These are phyloP conservation scores for Aspergillus saccharolyticus DNA, from an alignment of 495 filamentous ascomycete species.

Conservation along the genomic window DNA sequence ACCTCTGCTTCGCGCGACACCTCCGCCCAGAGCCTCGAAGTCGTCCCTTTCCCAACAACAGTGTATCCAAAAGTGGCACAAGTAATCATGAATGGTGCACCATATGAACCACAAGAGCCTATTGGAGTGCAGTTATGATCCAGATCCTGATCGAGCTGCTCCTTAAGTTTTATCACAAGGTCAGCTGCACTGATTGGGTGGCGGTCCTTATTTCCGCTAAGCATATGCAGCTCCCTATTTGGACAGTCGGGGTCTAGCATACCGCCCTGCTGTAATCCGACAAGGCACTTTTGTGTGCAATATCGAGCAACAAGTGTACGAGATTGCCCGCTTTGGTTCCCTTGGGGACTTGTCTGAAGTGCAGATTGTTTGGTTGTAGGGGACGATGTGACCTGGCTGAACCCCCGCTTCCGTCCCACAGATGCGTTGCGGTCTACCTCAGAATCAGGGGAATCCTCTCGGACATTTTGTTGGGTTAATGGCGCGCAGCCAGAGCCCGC, in stretches of 20 bases:
- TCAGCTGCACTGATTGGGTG: conserved; percentile 11
- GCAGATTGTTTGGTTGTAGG: not conserved
- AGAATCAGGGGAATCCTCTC: conserved; percentile 1
- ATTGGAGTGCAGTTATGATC: conserved; percentile 23
- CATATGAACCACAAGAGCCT: conserved; percentile 20
- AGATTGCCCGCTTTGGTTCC: not conserved
- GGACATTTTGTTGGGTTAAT: not conserved
- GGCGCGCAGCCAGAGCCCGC: conserved; percentile 18
- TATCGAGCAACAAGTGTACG: not conserved
- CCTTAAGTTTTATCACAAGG: conserved; percentile 14
- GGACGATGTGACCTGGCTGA: not conserved
- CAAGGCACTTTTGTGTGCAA: conserved; percentile 36
- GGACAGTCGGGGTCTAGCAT: conserved; percentile 32
- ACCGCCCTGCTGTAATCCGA: conserved; percentile 29
- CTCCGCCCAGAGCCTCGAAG: conserved; percentile 22
- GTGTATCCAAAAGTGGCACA: conserved; percentile 40
- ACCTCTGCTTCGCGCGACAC: conserved; percentile 39
- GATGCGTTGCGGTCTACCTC: not conserved
- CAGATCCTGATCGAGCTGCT: conserved; percentile 28
- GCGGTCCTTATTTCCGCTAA: not conserved
- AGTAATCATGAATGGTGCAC: conserved; percentile 38
- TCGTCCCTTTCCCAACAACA: conserved; percentile 43
- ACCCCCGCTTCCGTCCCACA: not conserved
- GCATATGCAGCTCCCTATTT: conserved; percentile 27
- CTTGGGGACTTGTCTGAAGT: not conserved